phyloP scores from a whole-genome alignment of 1,284 basidiomycete genomes.

The Puccinia hordei region DNA sequence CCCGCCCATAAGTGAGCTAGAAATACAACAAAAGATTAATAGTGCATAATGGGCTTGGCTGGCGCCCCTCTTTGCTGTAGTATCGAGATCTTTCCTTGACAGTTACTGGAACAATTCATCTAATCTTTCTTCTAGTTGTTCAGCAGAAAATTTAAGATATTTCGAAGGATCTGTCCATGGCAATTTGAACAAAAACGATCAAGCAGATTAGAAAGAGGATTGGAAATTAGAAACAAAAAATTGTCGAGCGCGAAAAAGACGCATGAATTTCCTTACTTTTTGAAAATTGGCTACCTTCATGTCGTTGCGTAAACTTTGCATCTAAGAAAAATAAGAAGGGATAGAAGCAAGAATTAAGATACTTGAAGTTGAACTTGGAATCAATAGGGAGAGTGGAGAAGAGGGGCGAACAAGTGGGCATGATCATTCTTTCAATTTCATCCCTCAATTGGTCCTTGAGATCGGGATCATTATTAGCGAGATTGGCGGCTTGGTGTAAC shows the following conservation, averaged over 20 bases:
- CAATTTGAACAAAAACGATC: not conserved
- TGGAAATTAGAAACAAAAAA: slow-evolving; percentile 8
- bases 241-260: not conserved
- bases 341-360: slow-evolving; percentile 6
- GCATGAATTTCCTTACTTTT: slow-evolving; percentile 51
- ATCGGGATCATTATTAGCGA: slow-evolving; percentile 55
- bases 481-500: slow-evolving; percentile 54
- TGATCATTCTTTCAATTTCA: slow-evolving; percentile 57
- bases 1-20: no score
- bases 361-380: not conserved
- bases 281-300: slow-evolving; percentile 54
- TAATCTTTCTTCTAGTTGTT: slow-evolving; percentile 54
- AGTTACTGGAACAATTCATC: slow-evolving; percentile 53
- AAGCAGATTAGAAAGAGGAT: not conserved
- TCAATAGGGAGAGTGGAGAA: not conserved
- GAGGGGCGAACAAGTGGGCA: slow-evolving; percentile 55
- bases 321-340: slow-evolving; percentile 24
- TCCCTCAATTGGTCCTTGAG: slow-evolving; percentile 56
- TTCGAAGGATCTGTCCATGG: slow-evolving; percentile 54
- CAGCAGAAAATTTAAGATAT: slow-evolving; percentile 55
- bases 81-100: no score
- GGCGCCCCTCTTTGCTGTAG: no score
- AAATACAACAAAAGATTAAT: no score
- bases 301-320: slow-evolving; percentile 49
- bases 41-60: no score